A percentile compares a stretch with the other conserved stretches of the same genome.
These are phyloP conservation scores for Cicer yamashitae DNA, from an alignment of 306 rosid species.

Conservation along the genomic window DNA sequence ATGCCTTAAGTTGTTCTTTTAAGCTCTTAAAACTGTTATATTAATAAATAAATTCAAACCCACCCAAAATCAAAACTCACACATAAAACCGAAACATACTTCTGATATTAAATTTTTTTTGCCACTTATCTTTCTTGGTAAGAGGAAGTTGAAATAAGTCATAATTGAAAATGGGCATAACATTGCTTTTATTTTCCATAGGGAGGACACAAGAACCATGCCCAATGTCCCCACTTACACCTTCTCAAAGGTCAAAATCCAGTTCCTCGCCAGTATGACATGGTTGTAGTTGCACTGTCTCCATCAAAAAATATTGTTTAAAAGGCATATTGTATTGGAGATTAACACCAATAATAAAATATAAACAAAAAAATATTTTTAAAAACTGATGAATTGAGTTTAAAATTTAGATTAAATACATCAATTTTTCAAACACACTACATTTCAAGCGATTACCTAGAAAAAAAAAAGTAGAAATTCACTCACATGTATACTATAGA, in stretches of 20 bases:
- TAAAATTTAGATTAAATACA: too few relatives aligned
- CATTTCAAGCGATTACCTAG: background rate
- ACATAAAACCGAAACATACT: background rate
- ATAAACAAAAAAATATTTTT: too few relatives aligned
- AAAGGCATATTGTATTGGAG: background rate
- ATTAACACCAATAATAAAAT: background rate
- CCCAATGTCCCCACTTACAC: conserved; percentile 19
- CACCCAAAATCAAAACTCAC: background rate
- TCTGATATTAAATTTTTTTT: background rate
- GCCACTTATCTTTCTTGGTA: background rate
- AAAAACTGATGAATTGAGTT: too few relatives aligned
- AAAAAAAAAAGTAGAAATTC: background rate
- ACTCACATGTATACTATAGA: background rate
- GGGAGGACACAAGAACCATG: conserved; percentile 34
- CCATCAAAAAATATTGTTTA: conserved; percentile 33
- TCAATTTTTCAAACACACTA: background rate
- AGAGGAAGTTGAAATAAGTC: background rate
- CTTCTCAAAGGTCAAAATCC: conserved; percentile 39
- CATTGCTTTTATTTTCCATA: conserved; percentile 37
- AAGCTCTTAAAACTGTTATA: too few relatives aligned
- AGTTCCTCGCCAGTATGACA: background rate
- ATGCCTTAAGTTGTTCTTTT: too few relatives aligned
- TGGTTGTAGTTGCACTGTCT: conserved; percentile 41
- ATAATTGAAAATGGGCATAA: background rate
- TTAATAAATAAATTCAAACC: too few relatives aligned